Conservation (phyloP, 805 yeast genomes). For the Komagataella ulmi region DNA sequence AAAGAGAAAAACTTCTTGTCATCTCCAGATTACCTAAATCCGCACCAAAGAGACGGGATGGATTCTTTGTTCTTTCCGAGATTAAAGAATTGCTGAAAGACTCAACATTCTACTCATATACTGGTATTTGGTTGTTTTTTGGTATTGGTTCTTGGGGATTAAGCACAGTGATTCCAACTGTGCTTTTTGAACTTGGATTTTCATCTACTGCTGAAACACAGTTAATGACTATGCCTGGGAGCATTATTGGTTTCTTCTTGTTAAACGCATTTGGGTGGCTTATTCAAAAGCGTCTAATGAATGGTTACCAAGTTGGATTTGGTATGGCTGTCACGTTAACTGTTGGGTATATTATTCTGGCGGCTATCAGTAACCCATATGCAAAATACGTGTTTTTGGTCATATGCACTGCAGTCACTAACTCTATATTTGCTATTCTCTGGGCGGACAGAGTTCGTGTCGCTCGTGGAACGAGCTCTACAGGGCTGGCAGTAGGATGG, state of each 20-base stretch:
- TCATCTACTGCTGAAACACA: constrained; percentile 2
- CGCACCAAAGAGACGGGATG: no score
- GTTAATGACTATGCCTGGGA: constrained; percentile 2
- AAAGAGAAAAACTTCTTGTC: constrained; percentile 7
- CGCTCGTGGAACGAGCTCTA: not conserved
- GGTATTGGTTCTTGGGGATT: no score
- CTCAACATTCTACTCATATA: no score
- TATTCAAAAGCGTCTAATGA: not conserved
- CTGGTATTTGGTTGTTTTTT: no score
- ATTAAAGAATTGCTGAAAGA: no score
- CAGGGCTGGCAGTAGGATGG: no score
- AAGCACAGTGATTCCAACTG: constrained; percentile 1
- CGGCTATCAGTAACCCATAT: not conserved
- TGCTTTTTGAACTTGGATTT: constrained; percentile 1
- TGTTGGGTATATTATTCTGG: not conserved
- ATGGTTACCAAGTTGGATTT: not conserved
- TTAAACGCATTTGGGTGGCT: not conserved
- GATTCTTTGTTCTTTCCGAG: no score
- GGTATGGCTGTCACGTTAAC: not conserved
- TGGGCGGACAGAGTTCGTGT: constrained; percentile 2
- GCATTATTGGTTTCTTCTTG: not conserved
- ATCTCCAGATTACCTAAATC: not conserved
- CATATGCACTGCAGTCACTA: not conserved
- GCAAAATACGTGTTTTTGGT: not conserved
- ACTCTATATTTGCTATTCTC: not conserved